Evolutionary conservation across 2,329 filamentous ascomycete species (phyloP), one percentile per base, ranked within the genome.

Genomic region (Paraphoma chrysanthemicola): DNA sequence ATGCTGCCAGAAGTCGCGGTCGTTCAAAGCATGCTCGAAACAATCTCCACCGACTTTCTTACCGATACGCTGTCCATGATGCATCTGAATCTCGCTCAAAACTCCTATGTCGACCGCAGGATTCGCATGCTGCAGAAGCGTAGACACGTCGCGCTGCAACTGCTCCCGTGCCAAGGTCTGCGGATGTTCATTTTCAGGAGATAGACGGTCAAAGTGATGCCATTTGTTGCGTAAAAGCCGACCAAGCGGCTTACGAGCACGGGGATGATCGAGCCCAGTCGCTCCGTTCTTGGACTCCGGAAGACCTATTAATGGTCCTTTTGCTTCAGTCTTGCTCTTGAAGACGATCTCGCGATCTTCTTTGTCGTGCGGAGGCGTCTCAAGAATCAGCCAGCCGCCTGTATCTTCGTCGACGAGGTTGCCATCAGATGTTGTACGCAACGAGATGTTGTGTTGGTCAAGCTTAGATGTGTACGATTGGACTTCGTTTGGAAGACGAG

Each of bases 251-350:
- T 50, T 50, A 14, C 48, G 38, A 33, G 48, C 33, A n/a, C 59
- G 56, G 23, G 59, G 43, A 43, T 51, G 36, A 2, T 62, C 48
- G 17, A 49, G 28, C 29, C 48, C 53, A 16, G 53, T 58, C 5
- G 50, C 62, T 7, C 59, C 53, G 39, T 61, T 63, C 42, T 60
- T 58, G 7, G 47, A 29, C 30, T 63, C 55, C 12, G 53, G 53
- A 4, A 58, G 41, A 8, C 50, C 12, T 10, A 58, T 39, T 0
- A 16, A 17, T 6, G 57, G 50, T 1, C 44, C 17, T 18, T 30
- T 38, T 17, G 33, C 6, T 14, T 9, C 43, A 28, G 12, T 36
- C 23, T 51, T 51, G 4, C 16, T 38, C 8, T 44, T 11, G 6
- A n/a, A 6, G 48, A 17, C 16, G 1, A 33, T 39, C n/a, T 54